Evolutionary conservation across 176 grass and related monocot species (phyloP), one percentile per base, ranked within the genome.

Genomic region (Microstegium vimineum): DNA sequence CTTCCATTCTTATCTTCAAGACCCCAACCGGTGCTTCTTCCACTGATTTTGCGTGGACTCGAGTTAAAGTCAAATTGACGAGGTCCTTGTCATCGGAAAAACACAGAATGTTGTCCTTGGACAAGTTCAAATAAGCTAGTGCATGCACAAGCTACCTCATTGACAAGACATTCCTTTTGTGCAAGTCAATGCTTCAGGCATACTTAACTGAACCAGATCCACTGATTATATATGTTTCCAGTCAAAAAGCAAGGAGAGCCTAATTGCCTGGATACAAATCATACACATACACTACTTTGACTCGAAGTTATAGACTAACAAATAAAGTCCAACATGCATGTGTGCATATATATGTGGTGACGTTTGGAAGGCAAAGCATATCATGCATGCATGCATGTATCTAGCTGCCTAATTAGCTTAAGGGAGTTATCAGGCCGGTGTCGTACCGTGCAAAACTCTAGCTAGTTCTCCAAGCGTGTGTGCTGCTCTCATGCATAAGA

Each of bases 391-490:
- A 57, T 57, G 46, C 56, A 31, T 33, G 63, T 68, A 69, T 69
- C 66, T 40, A 37, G 9, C 65, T 68, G 8, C 7, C 22, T 40
- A 40, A 17, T 4, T 16, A 60, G 74, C 54, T 77, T 15, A 75
- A 33, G 36, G 26, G 6, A 14, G 33, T 57, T 31, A 49, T 56
- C 59, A 5, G 4, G 4, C 3, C 9, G 17, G 25, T 36, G 65
- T 15, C 3, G 67, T 83, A 68, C 28, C 87, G 81, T 84, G 87
- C 81, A 84, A 80, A 84, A 84, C 81, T 81, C 77, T 81, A 13
- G 77, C 69, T 67, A 26, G 84, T 86, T 59, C 15, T 34, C 60
- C 26, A 74, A 27, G 45, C 84, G 84, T 86, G 77, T 80, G 18
- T 27, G 18, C 68, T 66, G 69, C 76, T 69, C 46, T 38, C 32